phyloP scores from a whole-genome alignment of 768 basidiomycete species.

The Mycena epipterygia region DNA sequence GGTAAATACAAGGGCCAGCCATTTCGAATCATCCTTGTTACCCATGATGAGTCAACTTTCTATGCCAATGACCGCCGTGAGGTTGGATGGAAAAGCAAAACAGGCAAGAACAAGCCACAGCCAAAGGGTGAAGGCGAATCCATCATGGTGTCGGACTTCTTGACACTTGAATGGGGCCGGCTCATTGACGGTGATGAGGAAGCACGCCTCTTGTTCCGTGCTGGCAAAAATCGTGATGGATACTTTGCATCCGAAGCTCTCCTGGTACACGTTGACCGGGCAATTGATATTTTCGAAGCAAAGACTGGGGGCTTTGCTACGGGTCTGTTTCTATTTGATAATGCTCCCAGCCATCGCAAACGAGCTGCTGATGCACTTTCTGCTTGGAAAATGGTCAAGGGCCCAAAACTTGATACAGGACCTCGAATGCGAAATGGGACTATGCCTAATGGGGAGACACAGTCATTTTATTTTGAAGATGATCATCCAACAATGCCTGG shows the following conservation, averaged over 20 bases:
- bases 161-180: constrained; percentile 43
- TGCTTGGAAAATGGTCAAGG: constrained; percentile 45
- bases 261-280: constrained; percentile 35
- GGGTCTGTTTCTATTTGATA: constrained; percentile 34
- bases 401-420: constrained; percentile 36
- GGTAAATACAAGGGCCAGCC: constrained; percentile 12
- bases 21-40: constrained; percentile 36
- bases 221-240: constrained; percentile 42
- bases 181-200: constrained; percentile 30
- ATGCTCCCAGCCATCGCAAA: constrained; percentile 44
- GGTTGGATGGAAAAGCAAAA: constrained; percentile 37
- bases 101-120: constrained; percentile 35
- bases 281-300: constrained; percentile 41
- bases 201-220: constrained; percentile 40
- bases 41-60: constrained; percentile 47
- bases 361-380: constrained; percentile 43
- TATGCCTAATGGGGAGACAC: constrained; percentile 38
- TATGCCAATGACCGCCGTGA: constrained; percentile 44
- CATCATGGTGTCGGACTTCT: constrained; percentile 49
- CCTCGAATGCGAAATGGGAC: constrained; percentile 39
- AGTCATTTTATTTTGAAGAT: constrained; percentile 49
- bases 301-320: constrained; percentile 35
- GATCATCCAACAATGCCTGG: too few species aligned
- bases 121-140: constrained; percentile 48
- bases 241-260: constrained; percentile 42